A percentile compares a stretch with the other conserved stretches of the same genome.
phyloP scores from a whole-genome alignment of 495 filamentous ascomycete genomes.

The Podospora pseudoanserina region DNA sequence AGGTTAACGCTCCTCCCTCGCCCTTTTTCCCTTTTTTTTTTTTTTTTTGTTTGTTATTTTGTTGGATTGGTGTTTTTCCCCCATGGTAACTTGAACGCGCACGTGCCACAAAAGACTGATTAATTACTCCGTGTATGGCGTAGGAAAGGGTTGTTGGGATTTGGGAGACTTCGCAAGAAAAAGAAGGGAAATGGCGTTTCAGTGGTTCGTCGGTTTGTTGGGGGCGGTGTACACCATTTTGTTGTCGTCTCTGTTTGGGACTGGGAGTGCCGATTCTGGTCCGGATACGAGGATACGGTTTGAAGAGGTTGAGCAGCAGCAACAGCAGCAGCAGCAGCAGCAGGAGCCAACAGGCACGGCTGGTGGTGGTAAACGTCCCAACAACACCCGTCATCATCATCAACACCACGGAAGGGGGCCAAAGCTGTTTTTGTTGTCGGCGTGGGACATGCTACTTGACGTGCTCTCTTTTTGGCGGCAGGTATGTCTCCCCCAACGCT shows the following conservation, averaged over 20 bases:
- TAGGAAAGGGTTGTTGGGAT: not conserved
- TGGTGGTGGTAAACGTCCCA: not conserved
- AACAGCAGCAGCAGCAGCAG: too few species aligned
- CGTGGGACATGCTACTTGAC: constrained; percentile 56
- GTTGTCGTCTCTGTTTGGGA: not conserved
- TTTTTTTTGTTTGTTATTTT: not conserved
- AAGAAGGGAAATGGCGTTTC: not conserved
- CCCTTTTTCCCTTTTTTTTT: not conserved
- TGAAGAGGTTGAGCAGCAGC: too few species aligned
- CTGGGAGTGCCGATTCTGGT: not conserved
- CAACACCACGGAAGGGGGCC: not conserved
- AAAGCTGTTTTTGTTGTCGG: constrained; percentile 34
- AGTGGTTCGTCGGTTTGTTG: not conserved
- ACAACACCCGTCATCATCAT: not conserved
- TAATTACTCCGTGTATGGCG: not conserved
- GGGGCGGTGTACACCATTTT: not conserved
- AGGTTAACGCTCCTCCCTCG: not conserved
- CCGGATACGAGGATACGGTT: too few species aligned
- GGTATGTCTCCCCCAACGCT: constrained; percentile 39
- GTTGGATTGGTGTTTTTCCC: too few species aligned
- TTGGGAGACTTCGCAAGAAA: not conserved
- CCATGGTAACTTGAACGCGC: too few species aligned
- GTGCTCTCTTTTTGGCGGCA: constrained; percentile 62
- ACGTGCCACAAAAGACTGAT: too few species aligned
- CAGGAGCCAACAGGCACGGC: too few species aligned